A percentile compares a stretch with the other conserved stretches of the same genome.
Conservation (phyloP, 805 yeast species). For the Lipomyces sp. region DNA sequence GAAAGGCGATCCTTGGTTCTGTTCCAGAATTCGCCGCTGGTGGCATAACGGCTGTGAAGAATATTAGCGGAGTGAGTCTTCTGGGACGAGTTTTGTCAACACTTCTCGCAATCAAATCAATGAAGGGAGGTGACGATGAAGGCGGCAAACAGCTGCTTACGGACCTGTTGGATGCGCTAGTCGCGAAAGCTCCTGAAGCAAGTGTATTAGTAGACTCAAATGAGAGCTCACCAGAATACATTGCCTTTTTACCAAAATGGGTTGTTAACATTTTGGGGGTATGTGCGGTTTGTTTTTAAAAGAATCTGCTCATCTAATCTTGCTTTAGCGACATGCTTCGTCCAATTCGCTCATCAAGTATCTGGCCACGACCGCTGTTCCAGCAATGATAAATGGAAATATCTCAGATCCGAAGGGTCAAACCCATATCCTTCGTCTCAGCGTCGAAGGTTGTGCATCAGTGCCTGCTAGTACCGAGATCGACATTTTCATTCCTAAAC, state of each 20-base stretch:
- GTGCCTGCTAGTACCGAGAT: constrained; percentile 29
- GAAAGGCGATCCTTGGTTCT: constrained; percentile 2
- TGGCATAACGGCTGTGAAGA: constrained; percentile 13
- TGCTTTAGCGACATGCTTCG: constrained; percentile 20
- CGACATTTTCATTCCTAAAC: constrained; percentile 26
- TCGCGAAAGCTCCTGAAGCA: constrained; percentile 20
- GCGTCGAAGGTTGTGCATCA: constrained; percentile 31
- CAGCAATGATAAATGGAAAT: constrained; percentile 22
- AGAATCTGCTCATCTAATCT: no score
- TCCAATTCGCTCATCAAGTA: constrained; percentile 25
- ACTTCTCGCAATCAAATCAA: constrained; percentile 12
- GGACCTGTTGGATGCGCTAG: constrained; percentile 24
- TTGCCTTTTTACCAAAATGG: constrained; percentile 26
- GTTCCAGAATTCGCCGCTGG: constrained; percentile 13
- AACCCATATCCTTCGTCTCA: constrained; percentile 27
- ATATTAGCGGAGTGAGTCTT: not conserved
- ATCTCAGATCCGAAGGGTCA: constrained; percentile 6
- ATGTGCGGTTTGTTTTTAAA: not conserved
- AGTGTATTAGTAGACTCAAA: constrained; percentile 3
- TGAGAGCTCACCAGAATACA: constrained; percentile 11
- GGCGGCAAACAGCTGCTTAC: constrained; percentile 7
- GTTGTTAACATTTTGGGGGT: constrained; percentile 25
- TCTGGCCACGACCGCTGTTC: constrained; percentile 21
- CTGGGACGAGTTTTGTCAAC: constrained; percentile 8
- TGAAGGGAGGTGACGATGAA: constrained; percentile 19